A percentile compares a stretch with the other conserved stretches of the same genome.
These are phyloP conservation scores for Penicillium sp. DNA, from an alignment of 2,329 filamentous ascomycete species.

Conservation along the genomic window DNA sequence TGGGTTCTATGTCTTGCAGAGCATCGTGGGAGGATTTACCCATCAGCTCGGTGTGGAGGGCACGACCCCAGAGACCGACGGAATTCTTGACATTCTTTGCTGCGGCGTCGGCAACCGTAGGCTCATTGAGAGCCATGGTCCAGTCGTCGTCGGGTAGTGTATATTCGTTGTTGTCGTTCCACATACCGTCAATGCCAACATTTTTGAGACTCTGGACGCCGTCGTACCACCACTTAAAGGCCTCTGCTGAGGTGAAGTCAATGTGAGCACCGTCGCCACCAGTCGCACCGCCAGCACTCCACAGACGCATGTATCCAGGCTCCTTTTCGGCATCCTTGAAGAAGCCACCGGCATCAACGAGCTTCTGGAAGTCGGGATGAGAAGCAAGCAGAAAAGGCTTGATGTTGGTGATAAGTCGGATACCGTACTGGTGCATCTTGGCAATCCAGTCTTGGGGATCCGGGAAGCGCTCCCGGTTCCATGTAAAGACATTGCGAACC, in stretches of 20 bases:
- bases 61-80: conserved; percentile 67
- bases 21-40: conserved; percentile 69
- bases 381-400: conserved; percentile 68
- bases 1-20: conserved; percentile 56
- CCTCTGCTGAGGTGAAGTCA: conserved; percentile 67
- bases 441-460: conserved; percentile 63
- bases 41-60: conserved; percentile 68
- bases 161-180: conserved; percentile 80
- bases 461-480: conserved; percentile 69
- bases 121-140: conserved; percentile 57
- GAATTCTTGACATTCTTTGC: conserved; percentile 47
- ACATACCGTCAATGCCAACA: conserved; percentile 68
- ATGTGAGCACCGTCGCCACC: conserved; percentile 69
- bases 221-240: conserved; percentile 69
- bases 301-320: conserved; percentile 61
- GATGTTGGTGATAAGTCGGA: conserved; percentile 67
- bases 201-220: conserved; percentile 62
- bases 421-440: conserved; percentile 61
- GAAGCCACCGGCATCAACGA: conserved; percentile 59
- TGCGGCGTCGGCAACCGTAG: conserved; percentile 37
- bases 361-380: conserved; percentile 64
- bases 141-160: conserved; percentile 64
- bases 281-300: conserved; percentile 70
- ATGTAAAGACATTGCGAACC: conserved; percentile 68
- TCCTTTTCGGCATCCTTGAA: conserved; percentile 57